Conservation (phyloP, 2,329 filamentous ascomycete species). For the Alternaria metachromatica region DNA sequence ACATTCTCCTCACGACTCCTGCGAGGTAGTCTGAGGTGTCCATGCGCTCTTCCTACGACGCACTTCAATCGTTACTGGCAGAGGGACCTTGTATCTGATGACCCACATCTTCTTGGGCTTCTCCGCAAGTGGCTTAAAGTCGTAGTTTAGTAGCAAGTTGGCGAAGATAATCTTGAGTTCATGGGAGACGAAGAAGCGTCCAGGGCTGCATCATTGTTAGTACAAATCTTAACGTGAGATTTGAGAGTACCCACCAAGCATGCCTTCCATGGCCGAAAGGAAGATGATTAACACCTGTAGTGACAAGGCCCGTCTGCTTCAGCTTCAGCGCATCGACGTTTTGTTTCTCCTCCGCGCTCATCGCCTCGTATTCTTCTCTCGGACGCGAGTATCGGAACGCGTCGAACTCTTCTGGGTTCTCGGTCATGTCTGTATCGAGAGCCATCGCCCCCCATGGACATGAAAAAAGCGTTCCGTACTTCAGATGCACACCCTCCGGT, state of each 20-base stretch:
- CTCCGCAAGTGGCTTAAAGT: conserved; percentile 37
- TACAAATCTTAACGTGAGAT: fast-evolving
- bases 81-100: conserved; percentile 13
- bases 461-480: conserved; percentile 24
- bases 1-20: fast-evolving
- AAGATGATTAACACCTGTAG: conserved; percentile 59
- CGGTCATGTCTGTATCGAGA: conserved; percentile 24
- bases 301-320: conserved; percentile 60
- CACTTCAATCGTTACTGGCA: conserved; percentile 12
- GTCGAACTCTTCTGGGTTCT: conserved; percentile 24
- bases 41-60: conserved; percentile 17
- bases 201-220: conserved; percentile 36
- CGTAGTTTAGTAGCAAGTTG: conserved; percentile 48
- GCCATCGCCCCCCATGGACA: conserved; percentile 28
- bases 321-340: conserved; percentile 25
- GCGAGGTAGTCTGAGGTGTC: conserved; percentile 1
- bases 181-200: conserved; percentile 47
- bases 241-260: conserved; percentile 46
- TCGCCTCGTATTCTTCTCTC: conserved; percentile 26
- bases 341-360: conserved; percentile 23
- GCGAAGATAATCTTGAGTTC: conserved; percentile 50
- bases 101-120: conserved; percentile 32
- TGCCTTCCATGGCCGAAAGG: conserved; percentile 66
- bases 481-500: conserved; percentile 65
- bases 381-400: conserved; percentile 34